A percentile compares a stretch with the other conserved stretches of the same genome.
phyloP scores from a whole-genome alignment of 2,329 filamentous ascomycete genomes.

The Talaromyces piceae region DNA sequence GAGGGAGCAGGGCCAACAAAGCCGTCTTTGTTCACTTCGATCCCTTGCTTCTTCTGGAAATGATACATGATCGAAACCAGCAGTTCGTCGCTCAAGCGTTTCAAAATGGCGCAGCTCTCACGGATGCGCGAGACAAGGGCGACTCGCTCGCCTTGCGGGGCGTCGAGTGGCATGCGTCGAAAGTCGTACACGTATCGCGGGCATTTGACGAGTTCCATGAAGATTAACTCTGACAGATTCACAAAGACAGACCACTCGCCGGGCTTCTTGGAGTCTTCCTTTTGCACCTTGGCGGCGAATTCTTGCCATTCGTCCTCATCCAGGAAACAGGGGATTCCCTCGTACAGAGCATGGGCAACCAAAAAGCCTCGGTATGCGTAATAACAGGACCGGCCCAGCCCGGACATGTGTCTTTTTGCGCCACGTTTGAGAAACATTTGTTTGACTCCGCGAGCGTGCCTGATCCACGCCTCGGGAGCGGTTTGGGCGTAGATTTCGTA shows the following conservation, averaged over 20 bases:
- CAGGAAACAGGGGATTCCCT: constrained; percentile 28
- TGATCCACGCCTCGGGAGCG: constrained; percentile 29
- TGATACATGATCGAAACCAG: constrained; percentile 11
- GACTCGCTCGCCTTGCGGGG: constrained; percentile 4
- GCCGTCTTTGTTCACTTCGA: constrained; percentile 8
- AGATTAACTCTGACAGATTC: constrained; percentile 23
- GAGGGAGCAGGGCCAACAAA: constrained; percentile 10
- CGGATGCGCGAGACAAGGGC: constrained; percentile 7
- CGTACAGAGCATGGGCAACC: constrained; percentile 26
- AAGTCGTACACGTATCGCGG: constrained; percentile 18
- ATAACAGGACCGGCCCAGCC: constrained; percentile 28
- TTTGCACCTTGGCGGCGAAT: constrained; percentile 13
- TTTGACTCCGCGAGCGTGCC: constrained; percentile 29
- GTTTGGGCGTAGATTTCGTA: constrained; percentile 32
- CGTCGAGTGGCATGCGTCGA: background rate
- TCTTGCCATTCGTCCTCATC: constrained; percentile 28
- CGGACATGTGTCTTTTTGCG: constrained; percentile 23
- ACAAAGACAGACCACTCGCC: constrained; percentile 22
- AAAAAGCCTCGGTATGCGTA: constrained; percentile 30
- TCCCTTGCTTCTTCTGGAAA: constrained; percentile 9
- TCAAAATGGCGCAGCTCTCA: constrained; percentile 5
- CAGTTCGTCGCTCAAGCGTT: constrained; percentile 3
- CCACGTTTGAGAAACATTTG: constrained; percentile 29
- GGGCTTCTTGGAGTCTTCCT: constrained; percentile 11
- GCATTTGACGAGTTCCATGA: constrained; percentile 21